phyloP scores from a whole-genome alignment of 441 rosid species.

The Erodium moschatum region DNA sequence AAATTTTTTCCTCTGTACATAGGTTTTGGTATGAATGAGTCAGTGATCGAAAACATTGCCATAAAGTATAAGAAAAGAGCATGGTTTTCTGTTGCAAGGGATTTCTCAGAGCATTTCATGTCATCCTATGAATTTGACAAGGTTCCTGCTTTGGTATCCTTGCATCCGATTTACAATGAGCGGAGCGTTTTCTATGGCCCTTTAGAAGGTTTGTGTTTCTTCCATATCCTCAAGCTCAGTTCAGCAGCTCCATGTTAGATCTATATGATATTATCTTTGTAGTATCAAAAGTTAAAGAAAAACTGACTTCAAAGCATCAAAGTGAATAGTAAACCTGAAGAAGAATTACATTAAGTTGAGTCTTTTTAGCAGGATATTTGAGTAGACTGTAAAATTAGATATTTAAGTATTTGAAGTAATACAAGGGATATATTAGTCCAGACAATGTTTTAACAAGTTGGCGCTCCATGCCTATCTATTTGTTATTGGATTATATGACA shows the following conservation, averaged over 20 bases:
- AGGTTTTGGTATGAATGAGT: slow-evolving; percentile 66
- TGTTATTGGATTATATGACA: too few species aligned
- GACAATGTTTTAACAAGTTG: too few species aligned
- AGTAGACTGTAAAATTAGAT: too few species aligned
- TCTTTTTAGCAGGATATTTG: background rate
- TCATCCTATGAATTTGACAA: slow-evolving; percentile 58
- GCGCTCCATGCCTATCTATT: too few species aligned
- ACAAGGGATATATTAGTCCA: too few species aligned
- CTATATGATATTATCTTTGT: background rate
- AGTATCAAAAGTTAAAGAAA: background rate
- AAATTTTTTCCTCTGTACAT: slow-evolving; percentile 54
- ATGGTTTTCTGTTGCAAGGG: slow-evolving; percentile 75
- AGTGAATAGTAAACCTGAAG: background rate
- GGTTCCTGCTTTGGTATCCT: slow-evolving; percentile 57
- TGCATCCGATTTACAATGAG: slow-evolving; percentile 59
- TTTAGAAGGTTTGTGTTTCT: slow-evolving; percentile 57
- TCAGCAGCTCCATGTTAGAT: background rate
- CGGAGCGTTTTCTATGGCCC: slow-evolving; percentile 71
- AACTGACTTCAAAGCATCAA: background rate
- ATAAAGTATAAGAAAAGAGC: slow-evolving; percentile 76
- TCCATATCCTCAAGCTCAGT: background rate
- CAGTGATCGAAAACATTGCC: slow-evolving; percentile 36
- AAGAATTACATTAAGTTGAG: too few species aligned
- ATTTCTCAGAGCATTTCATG: slow-evolving; percentile 64
- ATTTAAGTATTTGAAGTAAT: too few species aligned